A percentile compares a stretch with the other conserved stretches of the same genome.
Conservation (phyloP, 2,329 filamentous ascomycete genomes). For the Aspergillus sp. region DNA sequence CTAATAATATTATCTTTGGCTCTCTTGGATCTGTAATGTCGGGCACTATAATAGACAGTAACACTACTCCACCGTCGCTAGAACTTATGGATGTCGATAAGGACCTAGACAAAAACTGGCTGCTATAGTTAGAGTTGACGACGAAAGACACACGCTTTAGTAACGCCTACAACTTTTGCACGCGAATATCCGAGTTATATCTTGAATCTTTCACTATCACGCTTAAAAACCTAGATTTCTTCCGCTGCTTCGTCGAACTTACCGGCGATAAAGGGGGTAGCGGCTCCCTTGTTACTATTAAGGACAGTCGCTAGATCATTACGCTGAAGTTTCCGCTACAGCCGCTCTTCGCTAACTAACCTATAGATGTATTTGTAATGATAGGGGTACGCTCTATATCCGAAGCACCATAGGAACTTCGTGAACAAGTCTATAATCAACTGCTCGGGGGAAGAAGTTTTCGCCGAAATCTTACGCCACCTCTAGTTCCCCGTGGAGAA, state of each 20-base stretch:
- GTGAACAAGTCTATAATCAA: conserved; percentile 41
- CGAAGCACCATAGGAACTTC: conserved; percentile 33
- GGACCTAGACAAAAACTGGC: conserved; percentile 41
- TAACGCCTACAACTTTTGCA: conserved; percentile 42
- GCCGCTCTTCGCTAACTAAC: conserved; percentile 41
- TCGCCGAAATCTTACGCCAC: conserved; percentile 39
- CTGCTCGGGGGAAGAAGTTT: conserved; percentile 42
- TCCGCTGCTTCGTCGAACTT: conserved; percentile 22
- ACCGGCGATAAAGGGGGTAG: conserved; percentile 33
- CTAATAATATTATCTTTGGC: conserved; percentile 39
- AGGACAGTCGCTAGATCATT: conserved; percentile 42
- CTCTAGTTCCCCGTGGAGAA: conserved; percentile 33
- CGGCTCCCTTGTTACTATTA: conserved; percentile 37
- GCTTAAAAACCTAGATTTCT: conserved; percentile 29
- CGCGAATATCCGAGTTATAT: conserved; percentile 32
- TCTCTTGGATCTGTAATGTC: conserved; percentile 41
- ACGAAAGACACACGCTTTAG: conserved; percentile 36
- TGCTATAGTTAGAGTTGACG: conserved; percentile 40
- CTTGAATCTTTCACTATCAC: conserved; percentile 45
- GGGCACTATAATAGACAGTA: conserved; percentile 33
- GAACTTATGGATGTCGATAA: conserved; percentile 21
- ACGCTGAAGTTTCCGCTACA: conserved; percentile 42
- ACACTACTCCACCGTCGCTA: conserved; percentile 25
- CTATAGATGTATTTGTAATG: conserved; percentile 30
- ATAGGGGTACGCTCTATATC: conserved; percentile 42